Conservation (phyloP, 78 protist species). For the Cavenderia fasciculata region DNA sequence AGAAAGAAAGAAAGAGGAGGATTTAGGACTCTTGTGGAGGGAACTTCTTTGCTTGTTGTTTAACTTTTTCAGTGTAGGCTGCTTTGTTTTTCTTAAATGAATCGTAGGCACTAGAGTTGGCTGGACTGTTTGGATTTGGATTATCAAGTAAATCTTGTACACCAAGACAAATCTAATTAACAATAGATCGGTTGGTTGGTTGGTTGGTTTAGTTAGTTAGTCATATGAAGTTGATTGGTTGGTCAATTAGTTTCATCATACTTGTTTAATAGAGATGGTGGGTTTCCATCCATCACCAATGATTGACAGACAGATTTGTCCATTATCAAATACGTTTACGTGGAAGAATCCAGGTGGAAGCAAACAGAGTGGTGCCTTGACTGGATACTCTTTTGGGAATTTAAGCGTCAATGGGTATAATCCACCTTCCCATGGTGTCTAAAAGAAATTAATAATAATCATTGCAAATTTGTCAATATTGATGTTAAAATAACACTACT, state of each 20-base stretch:
- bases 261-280: conserved; percentile 91
- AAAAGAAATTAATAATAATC: neutral
- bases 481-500: neutral
- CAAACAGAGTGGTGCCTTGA: conserved; percentile 91
- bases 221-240: neutral
- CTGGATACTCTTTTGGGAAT: conserved; percentile 96
- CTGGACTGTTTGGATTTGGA: conserved; percentile 95
- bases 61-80: conserved; percentile 10
- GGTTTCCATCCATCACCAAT: conserved; percentile 97
- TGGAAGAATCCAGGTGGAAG: conserved; percentile 74
- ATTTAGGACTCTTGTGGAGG: conserved; percentile 5
- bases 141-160: conserved; percentile 94
- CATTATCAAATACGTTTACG: conserved; percentile 90
- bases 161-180: conserved; percentile 92
- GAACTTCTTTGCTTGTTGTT: conserved; percentile 57
- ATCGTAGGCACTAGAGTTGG: conserved; percentile 87
- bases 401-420: conserved; percentile 77
- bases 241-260: too few species aligned
- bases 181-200: neutral
- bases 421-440: conserved; percentile 96
- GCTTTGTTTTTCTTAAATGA: conserved; percentile 43
- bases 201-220: neutral
- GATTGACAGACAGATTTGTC: conserved; percentile 95
- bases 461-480: neutral
- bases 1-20: too few species aligned